Evolutionary conservation across 2,329 filamentous ascomycete species (phyloP), one percentile per base, ranked within the genome.

Genomic region (Gliomastix tumulicola): DNA sequence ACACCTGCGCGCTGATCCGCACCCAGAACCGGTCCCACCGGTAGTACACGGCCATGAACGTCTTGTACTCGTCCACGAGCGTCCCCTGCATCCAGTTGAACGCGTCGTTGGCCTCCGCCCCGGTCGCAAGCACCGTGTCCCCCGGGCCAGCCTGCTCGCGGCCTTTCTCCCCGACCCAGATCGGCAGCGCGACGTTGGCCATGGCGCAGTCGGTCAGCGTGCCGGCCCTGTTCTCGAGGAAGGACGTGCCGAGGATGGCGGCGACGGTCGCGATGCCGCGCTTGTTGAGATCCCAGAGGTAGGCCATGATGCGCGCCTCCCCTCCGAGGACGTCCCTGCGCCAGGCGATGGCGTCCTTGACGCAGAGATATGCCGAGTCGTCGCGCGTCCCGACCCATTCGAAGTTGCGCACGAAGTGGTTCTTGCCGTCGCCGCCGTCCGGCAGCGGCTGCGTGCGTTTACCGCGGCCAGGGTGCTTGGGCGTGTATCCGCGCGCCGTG

Each of bases 1-100:
- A 97, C 0, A 92, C 73, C 66, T 95, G 88, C 13, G 76, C 86
- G 53, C 83, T 88, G 33, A 94, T 51, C 35, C 90, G 66, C 0
- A 71, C 67, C 84, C 84, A 95, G 54, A 81, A 74, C 37, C 68
- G 68, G 0, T 71, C 71, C 0, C 61, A 68, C 45, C 88, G 78
- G 9, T 69, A 57, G 39, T 78, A 77, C 4, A 84, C 53, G 1
- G 80, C 69, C 35, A 92, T 60, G 49, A 87, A 90, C 0, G 88
- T 92, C 37, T 79, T 69, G 54, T 79, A 74, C 15, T 82, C 72
- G 2, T 61, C 49, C 13, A 77, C 57, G 41, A 85, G 51, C 5
- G 51, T 65, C 32, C 60, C 55, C 34, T 69, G 52, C 41, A 86
- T 71, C 71, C 81, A 90, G 17, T 73, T 58, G 13, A 68, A 62